Evolutionary conservation across 257 asterid genomes (phyloP), one percentile per base, ranked within the genome.

Genomic region (Prunella vulgaris): DNA sequence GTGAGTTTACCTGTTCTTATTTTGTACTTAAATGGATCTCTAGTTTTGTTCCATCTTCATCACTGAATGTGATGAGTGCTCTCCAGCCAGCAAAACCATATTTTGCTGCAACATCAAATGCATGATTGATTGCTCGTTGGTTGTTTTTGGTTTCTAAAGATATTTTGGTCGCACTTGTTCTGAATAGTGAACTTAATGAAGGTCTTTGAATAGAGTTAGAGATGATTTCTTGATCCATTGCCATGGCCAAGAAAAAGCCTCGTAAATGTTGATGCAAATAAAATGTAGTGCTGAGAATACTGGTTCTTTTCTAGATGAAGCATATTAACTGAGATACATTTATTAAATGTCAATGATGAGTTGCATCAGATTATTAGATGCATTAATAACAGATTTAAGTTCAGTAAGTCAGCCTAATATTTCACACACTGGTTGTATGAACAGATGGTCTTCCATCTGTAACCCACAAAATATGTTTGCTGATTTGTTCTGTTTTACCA

Each of bases 1-100:
- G 40, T 42, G 52, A 22, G 60, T 17, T 27, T 35, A 18, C 38
- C 25, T 12, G 12, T 38, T 62, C 51, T 30, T 24, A 17, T 62
- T n/a, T 69, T 38, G 54, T 58, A 70, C 62, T 51, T 12, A 22
- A 21, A 20, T 38, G 9, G 42, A 42, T 18, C 28, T 61, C n/a
- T 56, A 42, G 72, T 66, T 65, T 27, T 32, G 35, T 14, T 59
- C 75, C 46, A 2, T 33, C 74, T 65, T 51, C 30, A 22, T 57
- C 42, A 27, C 27, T 12, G 17, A 46, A 46, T 57, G 35, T 38
- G 10, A 53, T 14, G 53, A 14, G 9, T 46, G 53, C 18, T 46
- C n/a, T 14, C 56, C 10, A 5, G 49, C n/a, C 18, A 42, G 5
- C n/a, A 10, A 3, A 40, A n/a, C n/a, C n/a, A n/a, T n/a, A n/a